Base-by-base conservation (phyloP, 2,329 filamentous ascomycete genomes). In the Dichotomopilus funicola region DNA sequence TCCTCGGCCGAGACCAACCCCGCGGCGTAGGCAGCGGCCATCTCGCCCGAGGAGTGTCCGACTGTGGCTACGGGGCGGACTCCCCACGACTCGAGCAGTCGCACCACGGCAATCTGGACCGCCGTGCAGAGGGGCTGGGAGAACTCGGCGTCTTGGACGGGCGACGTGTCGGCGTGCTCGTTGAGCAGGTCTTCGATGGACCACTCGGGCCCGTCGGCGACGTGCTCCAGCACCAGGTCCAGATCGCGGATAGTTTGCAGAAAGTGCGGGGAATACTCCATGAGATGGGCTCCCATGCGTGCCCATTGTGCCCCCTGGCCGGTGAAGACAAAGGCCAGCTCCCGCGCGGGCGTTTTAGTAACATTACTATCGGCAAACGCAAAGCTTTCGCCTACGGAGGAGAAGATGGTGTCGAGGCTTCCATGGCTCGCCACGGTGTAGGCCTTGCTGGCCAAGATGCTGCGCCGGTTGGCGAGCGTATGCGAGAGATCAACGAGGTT, bases 11-110 rank as follows among this genome's bases (percentile, higher is more conserved):
- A 65, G 4, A 77, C 55, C 1, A 62, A 56, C 0, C 73, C 72
- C 0, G 69, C 65, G 0, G 73, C 71, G 47, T 76, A 76, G 0
- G 74, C 73, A 1, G 74, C 75, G 0, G 69, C 74, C 37, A 77
- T 73, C 56, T 77, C 75, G 1, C 75, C 75, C 1, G 64, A 68
- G 0, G 71, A 74, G 55, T 78, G 75, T 0, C 75, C 75, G 3
- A 75, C 67, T 0, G 73, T 70, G 1, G 65, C 68, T 6, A 61
- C 34, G 0, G 72, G 70, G 1, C 44, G 49, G 33, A 78, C 58
- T 0, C 68, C 66, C 51, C 65, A 65, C 1, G 59, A 56, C 0
- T 42, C 38, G 2, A 78, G 66, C 0, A 73, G 60, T 11, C 76
- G 68, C 0, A 76, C 66, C 0, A 79, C 13, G 60, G 63, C 72